Evolutionary conservation across 805 yeast genomes (phyloP).

Genomic region (Teunomyces lycoperdinae): DNA sequence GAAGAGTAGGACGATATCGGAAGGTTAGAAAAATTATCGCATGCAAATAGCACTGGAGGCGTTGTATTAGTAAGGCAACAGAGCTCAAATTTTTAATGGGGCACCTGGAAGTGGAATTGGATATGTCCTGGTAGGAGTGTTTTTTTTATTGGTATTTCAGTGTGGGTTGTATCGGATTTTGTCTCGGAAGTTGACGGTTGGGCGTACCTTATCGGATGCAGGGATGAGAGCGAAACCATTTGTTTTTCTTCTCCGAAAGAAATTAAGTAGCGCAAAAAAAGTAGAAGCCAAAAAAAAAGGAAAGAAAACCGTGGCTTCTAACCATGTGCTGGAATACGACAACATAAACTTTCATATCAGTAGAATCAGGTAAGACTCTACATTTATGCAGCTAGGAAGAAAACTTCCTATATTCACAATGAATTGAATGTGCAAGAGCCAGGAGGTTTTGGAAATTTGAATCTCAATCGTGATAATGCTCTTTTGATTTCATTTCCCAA

Average conservation of each 20-base stretch:
- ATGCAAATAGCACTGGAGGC: neutral
- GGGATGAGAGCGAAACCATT: neutral
- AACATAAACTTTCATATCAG: neutral
- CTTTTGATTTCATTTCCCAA: too few species aligned
- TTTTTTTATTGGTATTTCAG: too few species aligned
- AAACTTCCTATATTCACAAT: too few species aligned
- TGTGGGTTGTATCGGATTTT: too few species aligned
- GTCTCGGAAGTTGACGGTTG: too few species aligned
- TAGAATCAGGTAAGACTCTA: neutral
- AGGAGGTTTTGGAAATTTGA: too few species aligned
- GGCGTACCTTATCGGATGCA: neutral
- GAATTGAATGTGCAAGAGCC: too few species aligned
- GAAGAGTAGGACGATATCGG: neutral
- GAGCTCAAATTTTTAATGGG: too few species aligned
- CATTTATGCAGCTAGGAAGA: neutral
- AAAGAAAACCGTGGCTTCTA: neutral
- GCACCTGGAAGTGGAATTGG: too few species aligned
- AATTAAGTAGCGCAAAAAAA: neutral
- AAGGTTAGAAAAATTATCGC: neutral
- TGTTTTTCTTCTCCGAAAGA: neutral
- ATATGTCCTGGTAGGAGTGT: too few species aligned
- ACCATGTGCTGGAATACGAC: neutral
- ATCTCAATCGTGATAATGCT: too few species aligned
- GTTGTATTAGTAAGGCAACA: too few species aligned
- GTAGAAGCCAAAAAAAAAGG: neutral